phyloP scores from a whole-genome alignment of 176 grass and related monocot species.

The Oryza glaberrima region DNA sequence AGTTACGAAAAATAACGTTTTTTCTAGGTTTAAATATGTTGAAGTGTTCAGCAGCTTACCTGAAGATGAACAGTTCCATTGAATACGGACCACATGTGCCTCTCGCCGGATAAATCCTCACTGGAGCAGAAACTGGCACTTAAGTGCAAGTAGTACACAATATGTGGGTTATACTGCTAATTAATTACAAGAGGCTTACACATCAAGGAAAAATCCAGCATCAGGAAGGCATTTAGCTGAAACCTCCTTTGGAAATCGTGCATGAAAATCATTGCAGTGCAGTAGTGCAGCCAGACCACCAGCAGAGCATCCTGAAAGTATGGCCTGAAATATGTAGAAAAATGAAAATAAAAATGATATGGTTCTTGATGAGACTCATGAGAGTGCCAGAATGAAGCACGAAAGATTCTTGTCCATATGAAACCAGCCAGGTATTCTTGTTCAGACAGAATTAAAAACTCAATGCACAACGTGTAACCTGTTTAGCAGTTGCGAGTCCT shows the following conservation, averaged over 20 bases:
- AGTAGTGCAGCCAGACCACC: constrained; percentile 69
- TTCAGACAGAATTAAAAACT: background rate
- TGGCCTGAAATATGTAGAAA: constrained; percentile 51
- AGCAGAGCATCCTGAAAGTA: constrained; percentile 88
- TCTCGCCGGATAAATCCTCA: constrained; percentile 71
- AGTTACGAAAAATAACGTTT: background rate
- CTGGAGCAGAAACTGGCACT: constrained; percentile 33
- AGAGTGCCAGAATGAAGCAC: background rate
- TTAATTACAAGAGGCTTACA: constrained; percentile 47
- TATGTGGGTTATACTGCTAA: background rate
- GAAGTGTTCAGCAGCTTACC: constrained; percentile 20
- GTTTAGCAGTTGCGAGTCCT: constrained; percentile 62
- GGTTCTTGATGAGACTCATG: background rate
- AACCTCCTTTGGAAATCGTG: constrained; percentile 37
- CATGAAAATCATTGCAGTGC: constrained; percentile 75
- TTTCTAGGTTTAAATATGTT: background rate
- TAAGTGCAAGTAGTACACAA: background rate
- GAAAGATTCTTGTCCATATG: background rate
- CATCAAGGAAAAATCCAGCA: constrained; percentile 81
- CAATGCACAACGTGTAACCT: constrained; percentile 41
- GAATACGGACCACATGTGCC: constrained; percentile 45
- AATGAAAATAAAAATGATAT: constrained; percentile 5
- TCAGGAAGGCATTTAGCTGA: constrained; percentile 79
- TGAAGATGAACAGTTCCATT: constrained; percentile 69
- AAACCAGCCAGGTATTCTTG: background rate